phyloP scores from a whole-genome alignment of 495 filamentous ascomycete genomes.

The Penicillium paradoxum region DNA sequence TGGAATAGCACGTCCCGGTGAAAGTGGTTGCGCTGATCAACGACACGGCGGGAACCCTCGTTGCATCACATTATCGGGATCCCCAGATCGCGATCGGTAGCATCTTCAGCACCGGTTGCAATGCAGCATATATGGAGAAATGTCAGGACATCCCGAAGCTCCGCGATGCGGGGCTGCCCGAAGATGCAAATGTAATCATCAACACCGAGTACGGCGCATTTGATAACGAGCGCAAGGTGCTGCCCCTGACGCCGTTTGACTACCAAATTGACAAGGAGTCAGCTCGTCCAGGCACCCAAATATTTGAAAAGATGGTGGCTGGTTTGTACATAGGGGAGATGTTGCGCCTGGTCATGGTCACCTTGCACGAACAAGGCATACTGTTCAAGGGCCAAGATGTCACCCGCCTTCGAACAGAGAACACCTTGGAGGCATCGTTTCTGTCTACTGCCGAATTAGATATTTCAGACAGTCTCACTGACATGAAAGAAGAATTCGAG shows the following conservation, averaged over 20 bases:
- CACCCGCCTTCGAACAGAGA: conserved; percentile 58
- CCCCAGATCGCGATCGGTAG: conserved; percentile 80
- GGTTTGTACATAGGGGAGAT: conserved; percentile 46
- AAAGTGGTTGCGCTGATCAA: conserved; percentile 85
- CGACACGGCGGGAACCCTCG: conserved; percentile 90
- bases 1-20: conserved; percentile 66
- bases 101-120: conserved; percentile 95
- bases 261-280: conserved; percentile 36
- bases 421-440: conserved; percentile 76
- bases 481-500: conserved; percentile 68
- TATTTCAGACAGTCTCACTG: conserved; percentile 60
- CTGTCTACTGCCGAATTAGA: conserved; percentile 76
- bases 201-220: conserved; percentile 98
- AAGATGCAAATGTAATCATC: conserved; percentile 80
- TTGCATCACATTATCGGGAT: conserved; percentile 88
- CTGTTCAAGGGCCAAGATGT: conserved; percentile 39
- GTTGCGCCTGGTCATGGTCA: conserved; percentile 38
- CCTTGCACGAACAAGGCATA: conserved; percentile 26
- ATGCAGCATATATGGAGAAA: conserved; percentile 93
- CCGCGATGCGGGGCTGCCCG: conserved; percentile 71
- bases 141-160: conserved; percentile 81
- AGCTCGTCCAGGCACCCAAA: conserved; percentile 38
- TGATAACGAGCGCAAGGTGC: conserved; percentile 81
- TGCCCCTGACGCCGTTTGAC: conserved; percentile 51
- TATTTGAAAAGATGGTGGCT: conserved; percentile 48